Conservation (phyloP, 1,284 basidiomycete genomes). For the Boletus chippewaensis region DNA sequence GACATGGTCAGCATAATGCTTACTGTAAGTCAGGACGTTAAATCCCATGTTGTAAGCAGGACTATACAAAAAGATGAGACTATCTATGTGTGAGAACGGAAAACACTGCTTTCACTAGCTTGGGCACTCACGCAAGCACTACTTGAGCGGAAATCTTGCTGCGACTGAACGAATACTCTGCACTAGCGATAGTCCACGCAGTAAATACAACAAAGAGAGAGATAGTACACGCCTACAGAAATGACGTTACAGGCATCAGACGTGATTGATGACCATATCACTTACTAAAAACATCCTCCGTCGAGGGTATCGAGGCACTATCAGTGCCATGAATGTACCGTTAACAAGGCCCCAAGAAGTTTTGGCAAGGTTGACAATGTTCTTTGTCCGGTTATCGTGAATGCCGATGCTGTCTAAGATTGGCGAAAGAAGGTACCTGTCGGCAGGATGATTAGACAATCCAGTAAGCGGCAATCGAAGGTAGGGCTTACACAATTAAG, state of each 20-base stretch:
- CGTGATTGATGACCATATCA: not conserved
- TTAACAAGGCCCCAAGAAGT: slow-evolving; percentile 11
- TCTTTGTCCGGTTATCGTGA: slow-evolving; percentile 17
- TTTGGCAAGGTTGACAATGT: slow-evolving; percentile 10
- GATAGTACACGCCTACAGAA: slow-evolving; percentile 7
- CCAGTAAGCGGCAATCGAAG: not conserved
- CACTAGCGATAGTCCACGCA: slow-evolving; percentile 14
- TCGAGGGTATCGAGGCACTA: slow-evolving; percentile 13
- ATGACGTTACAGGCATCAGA: not conserved
- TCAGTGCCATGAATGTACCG: slow-evolving; percentile 3
- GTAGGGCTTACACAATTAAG: not conserved
- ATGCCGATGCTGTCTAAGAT: slow-evolving; percentile 18
- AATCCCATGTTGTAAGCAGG: not conserved
- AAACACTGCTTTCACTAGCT: too few relatives aligned
- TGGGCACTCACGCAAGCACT: slow-evolving; percentile 1
- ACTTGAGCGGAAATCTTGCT: not conserved
- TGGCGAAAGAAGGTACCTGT: slow-evolving; percentile 13
- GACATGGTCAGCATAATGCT: not conserved
- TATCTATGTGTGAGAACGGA: slow-evolving; percentile 1
- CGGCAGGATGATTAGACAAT: not conserved
- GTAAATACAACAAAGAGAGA: slow-evolving; percentile 14
- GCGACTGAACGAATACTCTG: slow-evolving; percentile 9
- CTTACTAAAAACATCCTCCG: slow-evolving; percentile 15
- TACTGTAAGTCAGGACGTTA: not conserved
- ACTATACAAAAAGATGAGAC: not conserved